A percentile compares a stretch with the other conserved stretches of the same genome.
These are phyloP conservation scores for Aaosphaeria arxii DNA, from an alignment of 2,329 filamentous ascomycete species.

Conservation along the genomic window DNA sequence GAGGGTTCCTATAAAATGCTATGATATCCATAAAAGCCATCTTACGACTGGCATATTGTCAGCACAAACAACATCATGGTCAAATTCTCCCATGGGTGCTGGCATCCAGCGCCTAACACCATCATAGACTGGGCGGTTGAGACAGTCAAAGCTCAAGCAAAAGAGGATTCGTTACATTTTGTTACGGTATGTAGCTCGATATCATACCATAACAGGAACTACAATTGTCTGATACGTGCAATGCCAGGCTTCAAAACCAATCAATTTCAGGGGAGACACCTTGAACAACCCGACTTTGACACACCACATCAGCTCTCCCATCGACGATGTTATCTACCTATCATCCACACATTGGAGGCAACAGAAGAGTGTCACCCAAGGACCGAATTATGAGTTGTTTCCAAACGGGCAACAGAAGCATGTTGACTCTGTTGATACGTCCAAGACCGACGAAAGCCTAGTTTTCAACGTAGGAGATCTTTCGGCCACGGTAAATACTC, in stretches of 20 bases:
- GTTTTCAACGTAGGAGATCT: constrained; percentile 8
- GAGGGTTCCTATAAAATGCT: no score
- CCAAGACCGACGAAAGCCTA: constrained; percentile 5
- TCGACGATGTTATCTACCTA: constrained; percentile 9
- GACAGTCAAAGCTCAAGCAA: constrained; percentile 7
- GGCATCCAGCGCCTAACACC: constrained; percentile 9
- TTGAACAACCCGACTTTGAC: constrained; percentile 10
- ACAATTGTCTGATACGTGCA: no score
- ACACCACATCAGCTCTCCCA: constrained; percentile 9
- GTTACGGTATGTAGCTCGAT: constrained; percentile 4
- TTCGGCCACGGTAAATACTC: constrained; percentile 6
- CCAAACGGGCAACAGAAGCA: constrained; percentile 6
- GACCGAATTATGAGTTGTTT: constrained; percentile 8
- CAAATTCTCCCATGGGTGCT: constrained; percentile 12
- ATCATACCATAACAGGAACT: no score
- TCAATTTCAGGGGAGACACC: constrained; percentile 9
- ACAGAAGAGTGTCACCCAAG: constrained; percentile 8
- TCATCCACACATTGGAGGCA: constrained; percentile 9
- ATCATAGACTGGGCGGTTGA: constrained; percentile 12
- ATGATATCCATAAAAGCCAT: no score
- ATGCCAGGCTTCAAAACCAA: constrained; percentile 7
- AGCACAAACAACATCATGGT: constrained; percentile 3
- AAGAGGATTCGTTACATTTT: constrained; percentile 8
- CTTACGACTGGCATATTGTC: no score
- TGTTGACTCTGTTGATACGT: constrained; percentile 2